Percentiles rank a stretch among this genome's conserved stretches.
These are phyloP conservation scores for Mycena vitilis DNA, from an alignment of 768 basidiomycete species.

Conservation along the genomic window DNA sequence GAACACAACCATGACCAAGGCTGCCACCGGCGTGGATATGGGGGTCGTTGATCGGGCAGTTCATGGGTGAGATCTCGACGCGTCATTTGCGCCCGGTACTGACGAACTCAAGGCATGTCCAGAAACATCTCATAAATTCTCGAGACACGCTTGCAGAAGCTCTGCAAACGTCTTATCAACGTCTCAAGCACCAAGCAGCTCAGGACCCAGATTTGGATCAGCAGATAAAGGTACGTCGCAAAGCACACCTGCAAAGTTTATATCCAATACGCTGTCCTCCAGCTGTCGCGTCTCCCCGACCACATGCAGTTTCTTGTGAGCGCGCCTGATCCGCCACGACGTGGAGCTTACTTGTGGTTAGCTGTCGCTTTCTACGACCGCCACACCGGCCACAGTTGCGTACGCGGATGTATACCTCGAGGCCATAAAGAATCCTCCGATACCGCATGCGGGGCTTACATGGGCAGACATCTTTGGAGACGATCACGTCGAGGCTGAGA, in stretches of 20 bases:
- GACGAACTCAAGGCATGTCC: constrained; percentile 55
- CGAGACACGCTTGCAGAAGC: constrained; percentile 72
- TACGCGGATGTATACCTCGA: constrained; percentile 69
- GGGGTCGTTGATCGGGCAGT: constrained; percentile 65
- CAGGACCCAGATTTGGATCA: constrained; percentile 71
- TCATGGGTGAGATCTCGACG: constrained; percentile 59
- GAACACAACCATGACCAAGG: constrained; percentile 63
- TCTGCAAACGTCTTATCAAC: constrained; percentile 62
- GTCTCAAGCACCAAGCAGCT: constrained; percentile 62
- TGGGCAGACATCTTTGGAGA: constrained; percentile 86
- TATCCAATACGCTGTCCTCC: neutral
- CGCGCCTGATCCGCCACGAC: neutral
- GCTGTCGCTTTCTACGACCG: constrained; percentile 69
- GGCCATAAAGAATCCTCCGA: constrained; percentile 56
- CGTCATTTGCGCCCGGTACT: constrained; percentile 17
- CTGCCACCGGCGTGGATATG: constrained; percentile 68
- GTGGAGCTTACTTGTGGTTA: constrained; percentile 40
- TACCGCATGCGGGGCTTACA: constrained; percentile 59
- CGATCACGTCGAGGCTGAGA: constrained; percentile 83
- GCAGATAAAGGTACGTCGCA: constrained; percentile 64
- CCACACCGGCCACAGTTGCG: constrained; percentile 59
- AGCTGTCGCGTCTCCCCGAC: constrained; percentile 73
- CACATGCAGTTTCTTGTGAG: constrained; percentile 81
- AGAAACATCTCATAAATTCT: constrained; percentile 58
- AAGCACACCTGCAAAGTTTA: neutral